A percentile compares a stretch with the other conserved stretches of the same genome.
Conservation (phyloP, 148 eudicot genomes). For the Selenicereus undatus region DNA sequence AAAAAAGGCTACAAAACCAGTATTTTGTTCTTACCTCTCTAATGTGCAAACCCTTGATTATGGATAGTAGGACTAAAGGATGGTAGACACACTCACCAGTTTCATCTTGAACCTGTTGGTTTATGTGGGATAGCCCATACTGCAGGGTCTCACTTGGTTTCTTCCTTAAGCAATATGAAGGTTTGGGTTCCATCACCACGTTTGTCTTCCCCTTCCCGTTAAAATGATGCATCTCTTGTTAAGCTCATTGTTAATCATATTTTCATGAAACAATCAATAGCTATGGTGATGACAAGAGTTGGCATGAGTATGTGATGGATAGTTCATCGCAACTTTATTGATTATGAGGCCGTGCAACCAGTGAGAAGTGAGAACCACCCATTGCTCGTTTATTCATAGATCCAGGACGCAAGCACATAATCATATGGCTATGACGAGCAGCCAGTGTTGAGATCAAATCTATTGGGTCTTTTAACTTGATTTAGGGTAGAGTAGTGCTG, state of each 20-base stretch:
- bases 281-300: neutral
- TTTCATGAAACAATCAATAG: neutral
- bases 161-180: no score
- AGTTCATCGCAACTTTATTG: neutral
- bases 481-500: neutral
- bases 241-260: neutral
- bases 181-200: no score
- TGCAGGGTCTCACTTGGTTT: no score
- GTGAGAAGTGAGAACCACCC: neutral
- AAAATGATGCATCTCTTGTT: neutral
- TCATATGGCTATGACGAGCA: neutral
- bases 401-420: neutral
- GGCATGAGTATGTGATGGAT: neutral
- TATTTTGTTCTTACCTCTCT: neutral
- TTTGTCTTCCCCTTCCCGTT: neutral
- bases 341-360: neutral
- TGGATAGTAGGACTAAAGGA: neutral
- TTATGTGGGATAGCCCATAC: no score
- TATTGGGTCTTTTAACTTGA: neutral
- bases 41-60: neutral
- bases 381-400: neutral
- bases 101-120: no score
- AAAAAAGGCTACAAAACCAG: neutral
- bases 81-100: neutral
- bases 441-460: neutral